Conservation (phyloP, 129 eudicot species). For the Artemisia argyi region DNA sequence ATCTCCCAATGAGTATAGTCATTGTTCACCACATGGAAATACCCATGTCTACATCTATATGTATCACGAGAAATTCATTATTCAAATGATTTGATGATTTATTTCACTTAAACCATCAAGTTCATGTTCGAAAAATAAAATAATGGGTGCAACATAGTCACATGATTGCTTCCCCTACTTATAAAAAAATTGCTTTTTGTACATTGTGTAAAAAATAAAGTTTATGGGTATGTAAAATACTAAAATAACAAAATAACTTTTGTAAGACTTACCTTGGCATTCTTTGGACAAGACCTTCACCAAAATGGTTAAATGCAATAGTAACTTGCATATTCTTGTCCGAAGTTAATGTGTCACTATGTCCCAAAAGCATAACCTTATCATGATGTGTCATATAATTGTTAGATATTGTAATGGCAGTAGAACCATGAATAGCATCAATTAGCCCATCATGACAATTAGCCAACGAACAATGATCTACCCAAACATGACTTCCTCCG, state of each 20-base stretch:
- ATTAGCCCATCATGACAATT: constrained; percentile 78
- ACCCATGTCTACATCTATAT: constrained; percentile 78
- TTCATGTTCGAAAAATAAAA: neutral
- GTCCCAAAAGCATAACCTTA: constrained; percentile 88
- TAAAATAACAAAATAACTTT: constrained; percentile 1
- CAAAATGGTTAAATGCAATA: constrained; percentile 88
- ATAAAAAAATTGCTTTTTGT: neutral
- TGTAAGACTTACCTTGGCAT: constrained; percentile 63
- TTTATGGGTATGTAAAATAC: neutral
- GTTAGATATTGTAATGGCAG: constrained; percentile 81
- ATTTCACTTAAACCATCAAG: no score
- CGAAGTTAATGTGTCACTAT: constrained; percentile 51
- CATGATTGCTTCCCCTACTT: neutral
- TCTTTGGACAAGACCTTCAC: constrained; percentile 87
- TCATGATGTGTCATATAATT: constrained; percentile 85
- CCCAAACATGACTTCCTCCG: constrained; percentile 86
- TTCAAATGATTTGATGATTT: no score
- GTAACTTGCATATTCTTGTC: constrained; percentile 92
- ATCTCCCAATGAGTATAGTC: constrained; percentile 89
- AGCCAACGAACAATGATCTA: constrained; percentile 90
- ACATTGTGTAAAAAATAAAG: constrained; percentile 1
- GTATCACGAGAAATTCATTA: neutral
- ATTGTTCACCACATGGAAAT: constrained; percentile 86
- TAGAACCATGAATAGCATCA: constrained; percentile 84
- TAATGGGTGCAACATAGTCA: constrained; percentile 6